Base-by-base conservation (phyloP, 2,329 filamentous ascomycete genomes). In the Pestalotiopsis fici region DNA sequence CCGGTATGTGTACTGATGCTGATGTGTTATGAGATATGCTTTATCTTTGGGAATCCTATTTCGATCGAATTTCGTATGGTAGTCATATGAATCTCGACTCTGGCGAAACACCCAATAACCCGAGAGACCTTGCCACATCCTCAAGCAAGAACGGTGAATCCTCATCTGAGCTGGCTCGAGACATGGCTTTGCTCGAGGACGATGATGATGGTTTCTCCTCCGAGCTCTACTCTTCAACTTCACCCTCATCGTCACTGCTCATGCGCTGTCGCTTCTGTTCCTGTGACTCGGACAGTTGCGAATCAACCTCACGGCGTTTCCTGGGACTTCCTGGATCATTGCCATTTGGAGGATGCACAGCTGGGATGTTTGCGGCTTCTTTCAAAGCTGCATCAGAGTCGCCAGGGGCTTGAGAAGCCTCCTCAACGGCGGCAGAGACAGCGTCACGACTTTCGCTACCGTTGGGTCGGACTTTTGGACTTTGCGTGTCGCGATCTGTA, bases 401-500 rank as follows among this genome's bases (percentile, higher is more conserved):
- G 28, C 76, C 76, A 1, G 75, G 74, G 6, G 70, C 73, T 65
- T 79, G 78, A 7, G 80, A 80, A n/a, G 74, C 78, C 21, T 75
- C 73, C 43, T 82, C 78, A 25, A 73, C 74, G 25, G 72, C 69
- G 6, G 74, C 71, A 12, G 71, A 73, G 4, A 74, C 69, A 21
- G 72, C 71, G 62, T 76, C 74, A 12, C 75, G 76, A 54, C 79
- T 79, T n/a, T 76, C 77, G 12, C 75, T 71, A 27, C 83, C 83
- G 57, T 85, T 84, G 1, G 75, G 71, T 61, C 76, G 79, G 27
- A 71, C 73, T 28, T 73, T 79, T 0, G 86, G 86, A 68, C 85
- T 87, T 69, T 83, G 83, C 28, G 85, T 87, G 15, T 78, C 80
- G 57, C 83, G 80, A 37, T 87, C 85, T 12, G 79, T 77, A 57